Evolutionary conservation across 768 basidiomycete genomes (phyloP).

Genomic region (Cubamyces lactineus): DNA sequence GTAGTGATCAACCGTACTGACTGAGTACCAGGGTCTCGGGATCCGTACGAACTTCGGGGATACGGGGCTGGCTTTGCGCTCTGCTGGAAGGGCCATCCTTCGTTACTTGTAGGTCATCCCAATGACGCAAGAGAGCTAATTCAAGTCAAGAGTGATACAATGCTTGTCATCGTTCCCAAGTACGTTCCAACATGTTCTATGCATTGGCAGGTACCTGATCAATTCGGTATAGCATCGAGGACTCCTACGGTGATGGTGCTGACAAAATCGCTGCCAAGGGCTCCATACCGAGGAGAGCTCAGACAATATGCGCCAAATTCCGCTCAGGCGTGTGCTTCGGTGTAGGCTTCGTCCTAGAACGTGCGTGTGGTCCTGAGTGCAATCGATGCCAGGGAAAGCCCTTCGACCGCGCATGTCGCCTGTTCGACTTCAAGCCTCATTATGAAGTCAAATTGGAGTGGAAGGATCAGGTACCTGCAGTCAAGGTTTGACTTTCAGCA

Average conservation of each 20-base stretch:
- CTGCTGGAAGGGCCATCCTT: constrained; percentile 79
- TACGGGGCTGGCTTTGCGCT: constrained; percentile 87
- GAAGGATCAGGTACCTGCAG: constrained; percentile 44
- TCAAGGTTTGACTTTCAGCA: constrained; percentile 48
- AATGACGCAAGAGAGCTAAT: constrained; percentile 79
- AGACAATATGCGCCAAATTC: constrained; percentile 84
- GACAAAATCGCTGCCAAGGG: background rate
- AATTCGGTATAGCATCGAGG: constrained; percentile 24
- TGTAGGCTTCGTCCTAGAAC: constrained; percentile 79
- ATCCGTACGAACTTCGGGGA: constrained; percentile 73
- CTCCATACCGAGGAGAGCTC: constrained; percentile 28
- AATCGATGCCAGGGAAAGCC: constrained; percentile 56
- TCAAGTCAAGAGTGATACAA: constrained; percentile 79
- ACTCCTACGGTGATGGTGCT: constrained; percentile 27
- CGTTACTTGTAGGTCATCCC: constrained; percentile 65
- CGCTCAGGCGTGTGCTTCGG: constrained; percentile 87
- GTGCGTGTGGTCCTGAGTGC: constrained; percentile 78
- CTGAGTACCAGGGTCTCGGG: constrained; percentile 66
- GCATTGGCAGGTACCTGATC: background rate
- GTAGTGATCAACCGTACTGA: background rate
- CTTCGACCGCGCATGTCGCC: constrained; percentile 78
- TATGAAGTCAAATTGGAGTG: constrained; percentile 67
- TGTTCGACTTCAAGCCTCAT: constrained; percentile 82
- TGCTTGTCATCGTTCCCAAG: constrained; percentile 87
- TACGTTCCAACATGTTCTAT: constrained; percentile 40